These are phyloP conservation scores for Nicotiana sylvestris DNA, from an alignment of 257 asterid species.

Conservation along the genomic window DNA sequence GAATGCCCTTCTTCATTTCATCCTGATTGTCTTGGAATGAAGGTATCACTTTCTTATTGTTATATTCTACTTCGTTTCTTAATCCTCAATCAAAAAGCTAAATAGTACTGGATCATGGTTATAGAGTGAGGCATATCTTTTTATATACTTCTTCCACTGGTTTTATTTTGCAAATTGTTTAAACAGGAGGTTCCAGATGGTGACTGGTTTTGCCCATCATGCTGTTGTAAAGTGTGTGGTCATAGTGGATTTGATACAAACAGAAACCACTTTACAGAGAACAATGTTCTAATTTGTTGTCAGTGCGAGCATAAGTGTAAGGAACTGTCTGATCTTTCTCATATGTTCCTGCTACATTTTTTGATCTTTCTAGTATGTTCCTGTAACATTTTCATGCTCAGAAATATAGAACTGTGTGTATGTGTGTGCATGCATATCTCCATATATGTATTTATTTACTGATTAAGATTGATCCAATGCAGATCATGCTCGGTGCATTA, in stretches of 20 bases:
- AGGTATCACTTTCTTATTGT: conserved; percentile 40
- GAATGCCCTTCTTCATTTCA: conserved; percentile 89
- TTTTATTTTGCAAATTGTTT: conserved; percentile 10
- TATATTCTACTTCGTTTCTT: conserved; percentile 9
- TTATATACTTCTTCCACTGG: background rate
- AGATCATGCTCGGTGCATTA: conserved; percentile 75
- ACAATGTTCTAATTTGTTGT: conserved; percentile 37
- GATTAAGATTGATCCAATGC: conserved; percentile 21
- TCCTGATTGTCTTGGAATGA: conserved; percentile 68
- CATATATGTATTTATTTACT: background rate
- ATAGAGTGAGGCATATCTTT: background rate
- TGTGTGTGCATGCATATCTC: background rate
- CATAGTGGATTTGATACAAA: conserved; percentile 22
- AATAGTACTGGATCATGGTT: background rate
- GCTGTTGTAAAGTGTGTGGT: conserved; percentile 83
- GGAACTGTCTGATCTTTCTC: conserved; percentile 23
- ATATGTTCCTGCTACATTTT: background rate
- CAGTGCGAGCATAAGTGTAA: conserved; percentile 83
- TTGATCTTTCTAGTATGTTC: background rate
- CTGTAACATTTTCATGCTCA: conserved; percentile 8
- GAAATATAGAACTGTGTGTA: background rate
- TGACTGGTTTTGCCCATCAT: conserved; percentile 95
- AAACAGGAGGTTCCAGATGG: conserved; percentile 81
- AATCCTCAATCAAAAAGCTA: background rate
- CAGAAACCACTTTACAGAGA: conserved; percentile 23